Base-by-base conservation (phyloP, 1,284 basidiomycete species). In the Sanguinoderma infundibulare region DNA sequence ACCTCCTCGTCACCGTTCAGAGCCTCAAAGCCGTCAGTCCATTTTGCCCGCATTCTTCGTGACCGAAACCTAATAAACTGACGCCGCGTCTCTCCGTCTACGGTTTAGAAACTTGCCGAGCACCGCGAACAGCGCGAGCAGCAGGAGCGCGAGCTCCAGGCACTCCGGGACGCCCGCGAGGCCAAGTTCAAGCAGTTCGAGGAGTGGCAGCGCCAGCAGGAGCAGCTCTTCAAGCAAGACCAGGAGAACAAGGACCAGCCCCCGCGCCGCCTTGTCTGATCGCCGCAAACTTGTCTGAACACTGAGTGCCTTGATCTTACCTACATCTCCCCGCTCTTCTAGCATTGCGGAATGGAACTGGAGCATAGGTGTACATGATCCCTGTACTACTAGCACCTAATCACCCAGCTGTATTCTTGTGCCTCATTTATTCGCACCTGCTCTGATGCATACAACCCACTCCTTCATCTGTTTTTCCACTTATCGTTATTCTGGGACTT, bases 91-190 rank as follows among this genome's bases (percentile, higher is more conserved):
- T 12, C 12, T 10, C 5, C 67, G n/a, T n/a, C n/a, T n/a, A n/a
- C n/a, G n/a, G n/a, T n/a, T n/a, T n/a, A 91, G 89, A 88, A 86
- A 81, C 77, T 91, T 7, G 80, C 80, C 2, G 82, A 89, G 69
- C 79, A 83, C 61, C 82, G 84, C n/a, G 76, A 77, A 5, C 78
- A 83, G 67, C 84, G 83, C 44, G 83, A 87, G 53, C 77, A 74
- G 58, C 75, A 82, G 62, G 76, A 78, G 65, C 71, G 77, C 58
- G 69, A 74, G 51, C 67, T 80, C 20, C 62, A 71, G 26, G 67
- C 66, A 20, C 59, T 70, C 51, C 69, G 69, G 52, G 70, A 72
- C 50, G 79, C 82, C 44, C 69, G 69, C 51, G 70, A 72, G 49
- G 79, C 82, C 62, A 72, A 77, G 47, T 73, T 67, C 60, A 69